phyloP scores from a whole-genome alignment of 1,139 yeast species.

The Ogataea hybrid region DNA sequence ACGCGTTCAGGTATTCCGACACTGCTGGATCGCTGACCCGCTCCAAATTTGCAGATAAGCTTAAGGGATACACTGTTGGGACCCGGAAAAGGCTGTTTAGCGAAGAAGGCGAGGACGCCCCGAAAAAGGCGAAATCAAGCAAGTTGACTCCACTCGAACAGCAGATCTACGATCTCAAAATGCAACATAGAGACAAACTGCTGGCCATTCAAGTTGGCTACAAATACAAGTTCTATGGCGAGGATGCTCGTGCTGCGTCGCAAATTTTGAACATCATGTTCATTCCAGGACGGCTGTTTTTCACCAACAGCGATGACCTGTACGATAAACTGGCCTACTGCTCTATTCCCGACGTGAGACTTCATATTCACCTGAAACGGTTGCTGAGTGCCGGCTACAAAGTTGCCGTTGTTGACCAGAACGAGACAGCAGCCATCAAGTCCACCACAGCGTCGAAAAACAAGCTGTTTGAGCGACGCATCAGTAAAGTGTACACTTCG shows the following conservation, averaged over 20 bases:
- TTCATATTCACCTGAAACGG: conserved; percentile 72
- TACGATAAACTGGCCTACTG: conserved; percentile 75
- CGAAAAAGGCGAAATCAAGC: conserved; percentile 10
- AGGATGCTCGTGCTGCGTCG: conserved; percentile 75
- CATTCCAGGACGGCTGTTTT: conserved; percentile 58
- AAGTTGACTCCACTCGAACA: conserved; percentile 75
- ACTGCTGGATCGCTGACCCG: not conserved
- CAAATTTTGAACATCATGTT: conserved; percentile 66
- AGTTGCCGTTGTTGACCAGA: conserved; percentile 85
- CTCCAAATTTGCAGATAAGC: conserved; percentile 6
- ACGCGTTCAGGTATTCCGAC: conserved; percentile 8
- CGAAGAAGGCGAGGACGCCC: conserved; percentile 4
- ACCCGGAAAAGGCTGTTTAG: not conserved
- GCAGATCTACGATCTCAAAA: conserved; percentile 68
- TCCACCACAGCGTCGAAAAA: conserved; percentile 38
- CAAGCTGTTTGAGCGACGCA: conserved; percentile 63
- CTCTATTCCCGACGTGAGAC: conserved; percentile 74
- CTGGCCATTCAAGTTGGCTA: conserved; percentile 88
- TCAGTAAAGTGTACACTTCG: conserved; percentile 73
- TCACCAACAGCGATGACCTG: conserved; percentile 37
- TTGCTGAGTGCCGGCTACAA: conserved; percentile 62
- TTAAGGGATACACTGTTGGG: conserved; percentile 6
- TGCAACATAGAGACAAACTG: conserved; percentile 58
- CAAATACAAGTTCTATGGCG: conserved; percentile 81
- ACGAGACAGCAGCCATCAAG: conserved; percentile 76